Conservation (phyloP, 306 rosid genomes). For the Acmispon strigosus region DNA sequence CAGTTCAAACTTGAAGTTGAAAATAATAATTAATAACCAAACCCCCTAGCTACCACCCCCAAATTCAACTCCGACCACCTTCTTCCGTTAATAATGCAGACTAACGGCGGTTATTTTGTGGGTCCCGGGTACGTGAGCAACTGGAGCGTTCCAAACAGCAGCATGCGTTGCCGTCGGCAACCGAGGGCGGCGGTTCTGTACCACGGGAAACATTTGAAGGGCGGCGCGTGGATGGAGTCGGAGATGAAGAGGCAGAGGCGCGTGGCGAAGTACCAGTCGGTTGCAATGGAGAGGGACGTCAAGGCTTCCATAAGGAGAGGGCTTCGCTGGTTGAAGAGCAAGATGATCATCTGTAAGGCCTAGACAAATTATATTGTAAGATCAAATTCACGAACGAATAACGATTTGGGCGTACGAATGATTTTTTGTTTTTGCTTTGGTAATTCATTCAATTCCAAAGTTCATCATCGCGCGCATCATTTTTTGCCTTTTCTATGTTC, state of each 20-base stretch:
- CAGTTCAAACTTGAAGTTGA: no score
- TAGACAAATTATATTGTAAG: no score
- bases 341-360: background rate
- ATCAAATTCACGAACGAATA: background rate
- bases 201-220: background rate
- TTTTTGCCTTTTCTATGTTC: background rate
- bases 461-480: background rate
- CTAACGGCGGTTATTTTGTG: background rate
- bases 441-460: background rate
- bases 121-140: constrained; percentile 1
- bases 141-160: background rate
- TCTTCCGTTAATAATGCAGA: background rate
- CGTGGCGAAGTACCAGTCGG: constrained; percentile 28
- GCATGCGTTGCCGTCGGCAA: background rate
- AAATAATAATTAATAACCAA: no score
- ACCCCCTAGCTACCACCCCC: background rate
- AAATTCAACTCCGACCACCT: background rate
- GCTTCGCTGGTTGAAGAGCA: constrained; percentile 36
- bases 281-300: constrained; percentile 5
- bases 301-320: constrained; percentile 22
- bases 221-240: background rate
- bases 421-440: background rate
- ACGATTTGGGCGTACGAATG: background rate
- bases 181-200: background rate
- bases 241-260: constrained; percentile 32